Evolutionary conservation across 257 asterid genomes (phyloP), one percentile per base, ranked within the genome.

Genomic region (Parsonsia alboflavescens): DNA sequence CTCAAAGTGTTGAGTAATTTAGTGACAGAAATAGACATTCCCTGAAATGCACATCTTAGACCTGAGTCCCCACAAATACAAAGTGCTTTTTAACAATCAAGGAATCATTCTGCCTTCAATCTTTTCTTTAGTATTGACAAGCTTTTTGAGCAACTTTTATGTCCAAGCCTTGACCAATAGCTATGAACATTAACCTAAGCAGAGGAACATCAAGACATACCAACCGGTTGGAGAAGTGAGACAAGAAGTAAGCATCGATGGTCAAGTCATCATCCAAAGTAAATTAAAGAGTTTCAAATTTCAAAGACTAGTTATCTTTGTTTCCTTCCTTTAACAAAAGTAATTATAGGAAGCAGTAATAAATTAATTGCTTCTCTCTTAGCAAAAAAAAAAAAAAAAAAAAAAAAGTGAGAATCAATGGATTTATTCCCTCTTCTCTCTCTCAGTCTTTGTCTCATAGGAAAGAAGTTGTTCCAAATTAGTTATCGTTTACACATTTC

Each of bases 51-150:
- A 3, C 39, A 33, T 33, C 39, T 33, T 33, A 33, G 21, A 46
- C 19, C 2, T 68, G 22, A 68, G 53, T 12, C 9, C 42, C 6
- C 39, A 68, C 50, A 2, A 6, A n/a, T 45, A 33, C 53, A 68
- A 68, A 46, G 24, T 22, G 73, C 73, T 57, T 46, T 46, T 68
- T 45, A n/a, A 73, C 73, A 50, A 74, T 65, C 66, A 74, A 64
- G 22, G 73, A 49, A 76, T 76, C 52, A 76, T 76, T 11, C 45
- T 68, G 75, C 33, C 63, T 33, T n/a, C n/a, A n/a, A n/a, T 41
- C 44, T 44, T 12, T 11, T 5, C 44, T 76, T 71, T 62, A 58
- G 44, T 56, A 30, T 45, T 68, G 41, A 68, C 73, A 33, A 45
- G 57, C 62, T 28, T 56, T 75, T 68, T 21, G n/a, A 73, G 68